Percentiles rank a stretch among this genome's conserved stretches.
These are phyloP conservation scores for Trametes cinnabarina DNA, from an alignment of 768 basidiomycete genomes.

Conservation along the genomic window DNA sequence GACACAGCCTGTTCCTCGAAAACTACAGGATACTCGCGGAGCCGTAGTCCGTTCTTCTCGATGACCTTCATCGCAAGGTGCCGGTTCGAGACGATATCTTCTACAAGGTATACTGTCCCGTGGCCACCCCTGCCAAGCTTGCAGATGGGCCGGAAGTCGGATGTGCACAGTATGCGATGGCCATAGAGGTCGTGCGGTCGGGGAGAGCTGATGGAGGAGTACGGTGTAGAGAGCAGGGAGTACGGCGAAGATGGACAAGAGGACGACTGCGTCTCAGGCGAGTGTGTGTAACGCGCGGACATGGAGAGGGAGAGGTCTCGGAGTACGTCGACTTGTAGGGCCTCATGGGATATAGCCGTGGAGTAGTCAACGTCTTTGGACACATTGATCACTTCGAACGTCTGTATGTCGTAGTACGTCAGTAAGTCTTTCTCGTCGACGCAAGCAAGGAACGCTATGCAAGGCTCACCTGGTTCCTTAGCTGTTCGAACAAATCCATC, in stretches of 20 bases:
- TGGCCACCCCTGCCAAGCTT: conserved; percentile 23
- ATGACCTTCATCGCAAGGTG: conserved; percentile 25
- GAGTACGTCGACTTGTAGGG: not conserved
- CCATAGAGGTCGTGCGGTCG: not conserved
- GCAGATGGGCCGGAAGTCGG: conserved; percentile 23
- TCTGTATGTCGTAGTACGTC: not conserved
- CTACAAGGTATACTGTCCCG: conserved; percentile 26
- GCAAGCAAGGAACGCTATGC: not conserved
- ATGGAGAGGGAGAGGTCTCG: not conserved
- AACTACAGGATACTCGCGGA: conserved; percentile 13
- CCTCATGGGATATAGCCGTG: not conserved
- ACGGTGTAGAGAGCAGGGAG: conserved; percentile 6
- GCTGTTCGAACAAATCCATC: conserved; percentile 5
- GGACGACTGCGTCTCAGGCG: not conserved
- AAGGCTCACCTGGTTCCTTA: conserved; percentile 2
- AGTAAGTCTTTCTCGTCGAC: not conserved
- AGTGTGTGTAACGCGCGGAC: not conserved
- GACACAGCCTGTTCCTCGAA: conserved; percentile 20
- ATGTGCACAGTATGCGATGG: not conserved
- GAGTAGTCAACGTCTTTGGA: conserved; percentile 7
- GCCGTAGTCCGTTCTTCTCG: conserved; percentile 19
- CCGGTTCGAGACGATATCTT: conserved; percentile 19
- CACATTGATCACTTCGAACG: conserved; percentile 3
- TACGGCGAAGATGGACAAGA: not conserved
- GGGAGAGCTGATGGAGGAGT: not conserved